Base-by-base conservation (phyloP, 495 filamentous ascomycete genomes). In the Letharia columbiana region DNA sequence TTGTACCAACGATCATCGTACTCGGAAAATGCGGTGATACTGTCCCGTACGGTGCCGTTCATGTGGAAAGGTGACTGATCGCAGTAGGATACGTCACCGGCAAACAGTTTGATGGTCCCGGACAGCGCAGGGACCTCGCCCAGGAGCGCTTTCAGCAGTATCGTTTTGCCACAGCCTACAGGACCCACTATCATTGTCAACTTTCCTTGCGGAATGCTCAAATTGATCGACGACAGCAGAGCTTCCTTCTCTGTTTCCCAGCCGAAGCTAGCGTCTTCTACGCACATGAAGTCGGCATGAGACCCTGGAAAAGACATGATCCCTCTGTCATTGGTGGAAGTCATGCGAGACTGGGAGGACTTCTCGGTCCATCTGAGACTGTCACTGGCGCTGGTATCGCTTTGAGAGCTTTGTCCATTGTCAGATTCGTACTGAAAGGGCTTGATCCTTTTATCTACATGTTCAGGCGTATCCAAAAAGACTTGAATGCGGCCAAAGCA, bases 1-100 rank as follows among this genome's bases (percentile, higher is more conserved):
- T 75, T 74, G 71, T 91, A 91, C 77, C 87, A 84, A 33, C 69
- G 69, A n/a, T 78, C 74, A 61, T 89, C 79, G 57, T 84, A 84
- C 4, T 72, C 69, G 12, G 79, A 80, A 62, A 83, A 81, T 0
- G 78, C 82, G 0, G 83, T 70, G 44, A 90, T 86, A 67, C 79
- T 85, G 20, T 87, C 79, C 61, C 77, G 76, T 63, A 89, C 79
- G 0, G 83, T 84, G 0, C 74, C 81, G 61, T 88, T 88, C 71
- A 79, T 81, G 37, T 84, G 80, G 76, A 83, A 84, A 1, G 78
- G 78, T 33, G 71, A 79, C 72, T 77, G 80, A 62, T 81, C 82
- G 69, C 83, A 85, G 65, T 77, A 84, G 9, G 83, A 81, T 45
- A 84, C 73, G 44, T 75, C 73, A 10, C 71, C 42, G 0, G 75